Evolutionary conservation across 2,329 filamentous ascomycete species (phyloP).

Genomic region (Pseudohalonectria lignicola): DNA sequence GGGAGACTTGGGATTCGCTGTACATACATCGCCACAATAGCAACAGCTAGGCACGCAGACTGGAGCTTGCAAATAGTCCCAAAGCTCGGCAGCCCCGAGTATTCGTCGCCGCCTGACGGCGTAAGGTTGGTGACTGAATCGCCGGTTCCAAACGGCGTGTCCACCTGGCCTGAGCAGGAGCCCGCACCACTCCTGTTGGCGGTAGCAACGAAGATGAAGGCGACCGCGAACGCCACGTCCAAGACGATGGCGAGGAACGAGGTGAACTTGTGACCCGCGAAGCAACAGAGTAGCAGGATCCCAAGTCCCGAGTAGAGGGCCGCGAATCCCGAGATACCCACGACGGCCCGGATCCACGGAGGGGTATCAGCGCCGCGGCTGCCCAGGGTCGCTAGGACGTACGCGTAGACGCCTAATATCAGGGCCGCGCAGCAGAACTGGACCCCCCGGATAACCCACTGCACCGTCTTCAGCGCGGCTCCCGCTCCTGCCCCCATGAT

Average conservation of each 20-base stretch:
- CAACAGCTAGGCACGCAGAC: slow-evolving; percentile 64
- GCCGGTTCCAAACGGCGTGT: slow-evolving; percentile 60
- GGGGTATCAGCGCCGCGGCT: slow-evolving; percentile 54
- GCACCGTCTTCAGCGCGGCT: slow-evolving; percentile 54
- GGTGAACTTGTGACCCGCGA: slow-evolving; percentile 65
- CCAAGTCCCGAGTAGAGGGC: slow-evolving; percentile 64
- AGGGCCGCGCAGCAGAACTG: slow-evolving; percentile 64
- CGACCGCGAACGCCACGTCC: slow-evolving; percentile 64
- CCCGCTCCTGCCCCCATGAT: slow-evolving; percentile 48
- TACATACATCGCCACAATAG: slow-evolving; percentile 64
- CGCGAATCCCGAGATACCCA: slow-evolving; percentile 65
- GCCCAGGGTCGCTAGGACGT: slow-evolving; percentile 67
- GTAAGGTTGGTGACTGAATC: slow-evolving; percentile 33
- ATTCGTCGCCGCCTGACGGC: slow-evolving; percentile 21
- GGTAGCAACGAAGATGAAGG: slow-evolving; percentile 72
- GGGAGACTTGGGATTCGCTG: background rate
- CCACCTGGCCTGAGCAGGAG: slow-evolving; percentile 48
- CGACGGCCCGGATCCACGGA: slow-evolving; percentile 59
- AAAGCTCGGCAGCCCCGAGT: slow-evolving; percentile 35
- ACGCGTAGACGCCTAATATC: slow-evolving; percentile 70
- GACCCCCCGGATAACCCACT: slow-evolving; percentile 62
- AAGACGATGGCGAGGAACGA: slow-evolving; percentile 64
- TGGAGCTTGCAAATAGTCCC: slow-evolving; percentile 59
- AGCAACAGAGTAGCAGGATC: slow-evolving; percentile 65
- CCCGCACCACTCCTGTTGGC: slow-evolving; percentile 59